Conservation (phyloP, 305 asterid species). For the Fraxinus albicans region DNA sequence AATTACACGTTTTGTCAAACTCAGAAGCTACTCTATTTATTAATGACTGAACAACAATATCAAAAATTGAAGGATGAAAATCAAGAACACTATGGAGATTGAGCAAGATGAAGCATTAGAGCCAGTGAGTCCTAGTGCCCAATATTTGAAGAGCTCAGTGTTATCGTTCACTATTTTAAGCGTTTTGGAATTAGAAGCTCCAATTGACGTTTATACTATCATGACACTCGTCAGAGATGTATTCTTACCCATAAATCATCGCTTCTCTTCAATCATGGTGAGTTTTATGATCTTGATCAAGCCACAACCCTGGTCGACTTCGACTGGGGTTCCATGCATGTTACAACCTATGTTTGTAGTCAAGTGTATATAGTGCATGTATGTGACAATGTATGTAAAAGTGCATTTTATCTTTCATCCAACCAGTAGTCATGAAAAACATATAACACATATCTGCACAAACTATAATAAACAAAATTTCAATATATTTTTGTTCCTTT, state of each 20-base stretch:
- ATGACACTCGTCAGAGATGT: slow-evolving; percentile 35
- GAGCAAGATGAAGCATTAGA: slow-evolving; percentile 36
- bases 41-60: background rate
- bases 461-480: too few relatives aligned
- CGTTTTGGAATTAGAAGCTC: slow-evolving; percentile 44
- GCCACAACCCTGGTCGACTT: background rate
- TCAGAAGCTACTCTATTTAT: background rate
- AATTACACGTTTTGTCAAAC: background rate
- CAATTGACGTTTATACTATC: slow-evolving; percentile 41
- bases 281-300: background rate
- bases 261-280: slow-evolving; percentile 70
- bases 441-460: too few relatives aligned
- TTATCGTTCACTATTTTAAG: slow-evolving; percentile 51
- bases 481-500: too few relatives aligned
- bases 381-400: too few relatives aligned
- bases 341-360: background rate
- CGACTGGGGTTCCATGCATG: background rate
- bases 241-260: slow-evolving; percentile 58
- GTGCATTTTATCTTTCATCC: too few relatives aligned
- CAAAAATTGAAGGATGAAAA: background rate
- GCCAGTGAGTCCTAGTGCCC: slow-evolving; percentile 60
- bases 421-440: background rate
- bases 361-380: too few relatives aligned
- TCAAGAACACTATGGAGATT: slow-evolving; percentile 23
- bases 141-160: slow-evolving; percentile 49